A percentile compares a stretch with the other conserved stretches of the same genome.
Evolutionary conservation across 106 monocot genomes (phyloP).

Genomic region (Dendrobium nobile): DNA sequence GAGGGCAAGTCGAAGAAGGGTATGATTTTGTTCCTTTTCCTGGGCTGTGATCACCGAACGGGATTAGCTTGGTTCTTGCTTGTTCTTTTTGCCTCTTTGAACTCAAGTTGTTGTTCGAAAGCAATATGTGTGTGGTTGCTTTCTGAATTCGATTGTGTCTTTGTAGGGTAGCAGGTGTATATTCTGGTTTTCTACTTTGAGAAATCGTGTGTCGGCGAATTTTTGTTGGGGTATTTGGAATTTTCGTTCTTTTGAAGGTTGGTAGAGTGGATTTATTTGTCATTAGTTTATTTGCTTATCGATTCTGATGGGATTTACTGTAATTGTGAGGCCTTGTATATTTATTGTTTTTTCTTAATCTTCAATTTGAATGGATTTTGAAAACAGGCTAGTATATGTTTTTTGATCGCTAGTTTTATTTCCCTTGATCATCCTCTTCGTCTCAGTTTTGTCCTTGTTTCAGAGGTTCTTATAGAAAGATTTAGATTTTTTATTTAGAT

Average conservation of each 20-base stretch:
- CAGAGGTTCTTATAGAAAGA: not conserved
- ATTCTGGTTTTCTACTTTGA: not conserved
- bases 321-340: too few relatives aligned
- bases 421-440: not conserved
- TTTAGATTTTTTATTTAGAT: not conserved
- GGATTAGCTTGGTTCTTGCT: not conserved
- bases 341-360: not conserved
- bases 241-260: not conserved
- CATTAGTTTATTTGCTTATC: not conserved
- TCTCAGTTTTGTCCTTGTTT: not conserved
- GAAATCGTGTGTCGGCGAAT: not conserved
- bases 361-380: not conserved
- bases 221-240: not conserved
- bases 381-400: not conserved
- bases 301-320: too few relatives aligned
- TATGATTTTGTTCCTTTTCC: not conserved
- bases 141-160: not conserved
- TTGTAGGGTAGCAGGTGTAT: not conserved
- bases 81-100: not conserved
- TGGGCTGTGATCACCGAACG: not conserved
- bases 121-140: not conserved
- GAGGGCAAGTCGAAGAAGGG: slow-evolving; percentile 11
- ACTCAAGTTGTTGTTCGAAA: not conserved
- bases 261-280: not conserved
- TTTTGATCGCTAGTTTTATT: not conserved